Percentiles rank a stretch among this genome's conserved stretches.
Evolutionary conservation across 345 rosid genomes (phyloP).

Genomic region (Aurinia saxatilis): DNA sequence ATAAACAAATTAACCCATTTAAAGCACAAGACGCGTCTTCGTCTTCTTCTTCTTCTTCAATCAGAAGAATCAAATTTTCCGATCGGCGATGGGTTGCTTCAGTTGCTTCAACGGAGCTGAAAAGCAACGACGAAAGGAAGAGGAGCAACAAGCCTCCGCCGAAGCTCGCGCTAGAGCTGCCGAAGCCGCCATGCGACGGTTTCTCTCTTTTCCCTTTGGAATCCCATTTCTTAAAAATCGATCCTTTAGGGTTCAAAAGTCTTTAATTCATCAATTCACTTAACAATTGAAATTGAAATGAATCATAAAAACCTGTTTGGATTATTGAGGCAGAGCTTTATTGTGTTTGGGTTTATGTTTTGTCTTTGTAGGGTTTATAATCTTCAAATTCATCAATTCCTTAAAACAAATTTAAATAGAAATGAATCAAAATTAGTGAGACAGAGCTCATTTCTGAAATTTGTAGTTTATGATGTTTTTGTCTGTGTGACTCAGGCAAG

Average conservation of each 20-base stretch:
- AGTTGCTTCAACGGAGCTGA: conserved; percentile 61
- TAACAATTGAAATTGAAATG: background rate
- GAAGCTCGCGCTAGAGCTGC: conserved; percentile 97
- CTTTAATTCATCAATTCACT: background rate
- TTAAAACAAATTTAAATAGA: too few species aligned
- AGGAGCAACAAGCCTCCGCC: conserved; percentile 60
- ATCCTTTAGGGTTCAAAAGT: background rate
- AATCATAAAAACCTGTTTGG: too few species aligned
- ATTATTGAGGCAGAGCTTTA: too few species aligned
- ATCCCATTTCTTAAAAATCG: background rate
- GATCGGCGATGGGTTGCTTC: conserved; percentile 55
- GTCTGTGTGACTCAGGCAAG: conserved; percentile 50
- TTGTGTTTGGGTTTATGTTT: too few species aligned
- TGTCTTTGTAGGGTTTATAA: too few species aligned
- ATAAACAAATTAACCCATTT: background rate
- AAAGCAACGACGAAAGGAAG: conserved; percentile 55
- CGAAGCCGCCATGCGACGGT: conserved; percentile 95
- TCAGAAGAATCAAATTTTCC: background rate
- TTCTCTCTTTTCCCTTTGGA: background rate
- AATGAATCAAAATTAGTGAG: background rate
- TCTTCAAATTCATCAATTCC: too few species aligned
- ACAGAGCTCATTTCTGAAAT: conserved; percentile 7
- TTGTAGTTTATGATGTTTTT: background rate
- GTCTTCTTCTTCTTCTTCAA: background rate
- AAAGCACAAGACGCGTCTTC: conserved; percentile 14